Base-by-base conservation (phyloP, 1,284 basidiomycete species). In the Cutaneotrichosporon cutaneum region DNA sequence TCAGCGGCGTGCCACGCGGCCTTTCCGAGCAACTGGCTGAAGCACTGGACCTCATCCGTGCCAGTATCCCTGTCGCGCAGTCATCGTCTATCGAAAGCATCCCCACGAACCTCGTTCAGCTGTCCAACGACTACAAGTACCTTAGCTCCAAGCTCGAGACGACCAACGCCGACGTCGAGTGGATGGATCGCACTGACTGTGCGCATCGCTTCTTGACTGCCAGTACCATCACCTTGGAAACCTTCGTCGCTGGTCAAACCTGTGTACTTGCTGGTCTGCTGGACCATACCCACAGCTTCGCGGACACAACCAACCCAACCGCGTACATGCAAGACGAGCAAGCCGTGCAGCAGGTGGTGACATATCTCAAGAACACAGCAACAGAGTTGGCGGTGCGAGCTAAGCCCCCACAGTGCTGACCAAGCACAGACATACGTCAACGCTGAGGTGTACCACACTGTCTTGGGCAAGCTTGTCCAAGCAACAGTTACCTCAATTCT, bases 81-180 rank as follows among this genome's bases (percentile, higher is more conserved):
- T 8, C 83, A 84, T 72, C 81, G 24, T 81, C 83, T 27, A 78
- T 92, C 42, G 72, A 79, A 16, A 79, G 83, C 36, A 83, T 85
- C 0, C 82, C 88, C 5, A 85, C 86, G 16, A 79, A 84, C 30
- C 82, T 85, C 1, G 88, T 97, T 84, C 86, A 88, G 56, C 90
- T 91, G 73, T 87, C 90, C 26, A 98, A 98, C 76, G 91, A 96
- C 68, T 92, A 88, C 69, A 74, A 84, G 27, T 93, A 89, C 75
- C 81, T 97, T 14, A 77, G 82, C 0, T 66, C 72, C 6, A 70
- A 76, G 47, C 69, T 81, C 4, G 27, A 39, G 76, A 61, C 81
- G 75, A 21, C 74, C 54, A 67, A 78, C 32, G 62, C 70, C 3
- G 64, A 70, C 10, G 81, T 81, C 56, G 83, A 82, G 14, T 83